Evolutionary conservation across 78 protist species (phyloP), one percentile per base, ranked within the genome.

Genomic region (Dictyostelium intermedium): DNA sequence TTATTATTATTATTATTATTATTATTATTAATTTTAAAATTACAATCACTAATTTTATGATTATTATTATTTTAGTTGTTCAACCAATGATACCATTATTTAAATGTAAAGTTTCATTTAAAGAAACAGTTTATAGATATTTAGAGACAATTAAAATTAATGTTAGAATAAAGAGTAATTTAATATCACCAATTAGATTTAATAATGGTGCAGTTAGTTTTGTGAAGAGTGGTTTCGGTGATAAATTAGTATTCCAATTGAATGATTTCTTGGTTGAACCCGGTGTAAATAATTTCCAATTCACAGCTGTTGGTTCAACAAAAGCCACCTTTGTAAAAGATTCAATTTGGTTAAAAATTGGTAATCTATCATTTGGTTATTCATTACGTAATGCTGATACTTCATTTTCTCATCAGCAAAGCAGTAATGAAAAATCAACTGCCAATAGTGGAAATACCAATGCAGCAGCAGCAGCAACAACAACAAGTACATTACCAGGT

Each of bases 241-340:
- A 89, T 23, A 89, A 89, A 35, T 16, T 89, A 10, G 56, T 74
- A 11, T 89, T 89, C 53, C 35, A 35, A 11, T 34, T 81, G 30
- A 80, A 34, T 11, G 82, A 89, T n/a, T 89, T 89, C 72, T 25
- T 43, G 0, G 45, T 89, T 32, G 23, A 89, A 25, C 94, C 94
- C 1, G 94, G 94, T 50, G 27, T 30, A 35, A 87, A 87, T 18
- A 2, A 87, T 43, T 87, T n/a, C 25, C 60, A 60, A 63, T 87
- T 87, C 72, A 41, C 84, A 2, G 53, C 93, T 0, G 5, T 85
- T 8, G 93, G 72, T 3, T 30, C 87, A 60, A 43, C 6, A 1
- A 89, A 89, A 50, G 60, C 87, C 18, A 25, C 87, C 20, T 89
- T 89, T 80, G 82, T 89, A 2, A 89, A 89, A 37, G 94, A 89